Evolutionary conservation across 352 stramenopile genomes (phyloP), one percentile per base, ranked within the genome.

Genomic region (Globisporangium parvum): DNA sequence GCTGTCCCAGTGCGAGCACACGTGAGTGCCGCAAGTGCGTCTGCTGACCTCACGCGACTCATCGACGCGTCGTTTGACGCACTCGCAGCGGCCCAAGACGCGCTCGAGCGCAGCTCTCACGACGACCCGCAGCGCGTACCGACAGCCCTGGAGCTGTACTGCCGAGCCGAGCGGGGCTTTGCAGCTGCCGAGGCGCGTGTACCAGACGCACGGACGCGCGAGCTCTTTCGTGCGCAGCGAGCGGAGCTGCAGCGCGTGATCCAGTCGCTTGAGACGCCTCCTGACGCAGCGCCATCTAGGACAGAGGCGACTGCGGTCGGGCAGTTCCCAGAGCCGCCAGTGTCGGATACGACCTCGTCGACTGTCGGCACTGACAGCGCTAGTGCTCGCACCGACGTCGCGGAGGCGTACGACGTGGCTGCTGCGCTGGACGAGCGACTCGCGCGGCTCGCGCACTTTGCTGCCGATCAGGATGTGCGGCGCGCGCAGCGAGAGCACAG

Each of bases 11-110:
- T 31, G 20, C 15, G 20, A 44, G 9, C 37, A 42, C 31, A 18
- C 23, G 14, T 12, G 18, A 6, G n/a, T 14, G 20, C 15, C 9
- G 3, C 20, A 9, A 18, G 5, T 1, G 17, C 41, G 11, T 23
- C 41, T 6, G 6, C 12, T 49, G 53, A 39, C 46, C 37, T 44
- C 41, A 47, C 60, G 15, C 62, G 59, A 51, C 46, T 76, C 23
- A 57, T 83, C 14, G 67, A 85, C n/a, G 56, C 63, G 10, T 63
- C 71, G 31, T 85, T 85, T 58, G 44, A 41, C 39, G 57, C 74
- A 28, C 48, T 85, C 17, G 65, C 68, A 33, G 63, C 48, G 3
- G 74, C 71, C 0, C 71, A 81, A 39, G 31, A 59, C 37, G 57
- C 53, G 23, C 46, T 57, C 31, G 47, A 51, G 17, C 28, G 59